phyloP scores from a whole-genome alignment of 495 filamentous ascomycete genomes.

The Cercophora samala region DNA sequence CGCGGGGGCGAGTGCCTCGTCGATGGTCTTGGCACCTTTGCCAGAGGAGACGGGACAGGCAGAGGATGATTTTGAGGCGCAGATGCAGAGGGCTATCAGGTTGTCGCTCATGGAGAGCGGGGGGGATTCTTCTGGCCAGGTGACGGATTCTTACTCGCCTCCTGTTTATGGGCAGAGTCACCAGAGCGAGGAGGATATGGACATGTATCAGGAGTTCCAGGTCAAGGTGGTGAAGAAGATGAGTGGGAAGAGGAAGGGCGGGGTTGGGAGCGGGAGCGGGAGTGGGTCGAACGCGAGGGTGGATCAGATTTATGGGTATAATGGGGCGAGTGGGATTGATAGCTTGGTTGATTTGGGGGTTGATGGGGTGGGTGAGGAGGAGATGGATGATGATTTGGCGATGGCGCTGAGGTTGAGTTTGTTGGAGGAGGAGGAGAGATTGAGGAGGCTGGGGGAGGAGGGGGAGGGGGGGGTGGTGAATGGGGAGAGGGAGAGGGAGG shows the following conservation, averaged over 20 bases:
- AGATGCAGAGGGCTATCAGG: constrained; percentile 77
- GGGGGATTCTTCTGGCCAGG: constrained; percentile 33
- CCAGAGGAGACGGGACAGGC: constrained; percentile 54
- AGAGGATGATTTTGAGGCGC: constrained; percentile 65
- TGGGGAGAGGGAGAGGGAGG: constrained; percentile 27
- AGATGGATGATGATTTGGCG: constrained; percentile 67
- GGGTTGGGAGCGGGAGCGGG: constrained; percentile 22
- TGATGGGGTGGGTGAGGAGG: constrained; percentile 28
- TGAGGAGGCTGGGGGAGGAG: constrained; percentile 13
- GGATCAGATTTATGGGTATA: constrained; percentile 2
- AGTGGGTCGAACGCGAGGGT: constrained; percentile 38
- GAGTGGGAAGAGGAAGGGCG: constrained; percentile 30
- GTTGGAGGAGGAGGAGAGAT: constrained; percentile 63
- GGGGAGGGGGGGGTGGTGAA: constrained; percentile 24
- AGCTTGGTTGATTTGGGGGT: constrained; percentile 11
- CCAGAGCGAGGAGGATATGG: constrained; percentile 41
- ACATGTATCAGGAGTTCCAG: constrained; percentile 36
- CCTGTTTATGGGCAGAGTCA: constrained; percentile 11
- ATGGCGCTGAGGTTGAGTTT: constrained; percentile 82
- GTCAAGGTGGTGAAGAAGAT: constrained; percentile 51
- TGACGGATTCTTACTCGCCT: constrained; percentile 1
- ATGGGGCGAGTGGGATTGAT: constrained; percentile 21
- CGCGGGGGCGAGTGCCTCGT: constrained; percentile 19
- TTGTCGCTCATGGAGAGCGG: constrained; percentile 64
- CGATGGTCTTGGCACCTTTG: constrained; percentile 19